phyloP scores from a whole-genome alignment of 805 yeast genomes.

The Lipomyces oligophaga region DNA sequence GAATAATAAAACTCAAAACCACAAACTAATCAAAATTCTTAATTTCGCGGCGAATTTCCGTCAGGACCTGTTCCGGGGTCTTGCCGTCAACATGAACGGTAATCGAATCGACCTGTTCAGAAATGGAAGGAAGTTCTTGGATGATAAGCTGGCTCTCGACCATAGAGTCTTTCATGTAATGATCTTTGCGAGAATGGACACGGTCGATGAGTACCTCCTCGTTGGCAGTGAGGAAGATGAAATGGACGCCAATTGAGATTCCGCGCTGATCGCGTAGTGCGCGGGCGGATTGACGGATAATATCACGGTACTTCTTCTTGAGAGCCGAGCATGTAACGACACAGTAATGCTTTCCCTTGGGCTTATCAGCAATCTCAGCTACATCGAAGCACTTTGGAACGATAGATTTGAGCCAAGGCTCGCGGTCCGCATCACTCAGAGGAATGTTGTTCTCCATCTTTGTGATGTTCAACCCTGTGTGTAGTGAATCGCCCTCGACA shows the following conservation, averaged over 20 bases:
- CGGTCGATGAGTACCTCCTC: constrained; percentile 58
- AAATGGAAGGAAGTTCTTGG: constrained; percentile 27
- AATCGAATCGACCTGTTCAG: constrained; percentile 27
- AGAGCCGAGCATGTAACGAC: constrained; percentile 84
- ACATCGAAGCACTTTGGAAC: constrained; percentile 39
- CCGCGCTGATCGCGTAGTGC: constrained; percentile 26
- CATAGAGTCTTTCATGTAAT: constrained; percentile 65
- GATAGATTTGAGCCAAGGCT: constrained; percentile 76
- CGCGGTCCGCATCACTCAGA: constrained; percentile 81
- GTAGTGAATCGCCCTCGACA: constrained; percentile 73
- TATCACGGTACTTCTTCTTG: constrained; percentile 67
- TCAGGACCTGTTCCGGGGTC: constrained; percentile 17
- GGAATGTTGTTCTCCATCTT: constrained; percentile 85
- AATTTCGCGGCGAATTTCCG: constrained; percentile 5
- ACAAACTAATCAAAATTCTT: not conserved
- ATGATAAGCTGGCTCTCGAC: constrained; percentile 27
- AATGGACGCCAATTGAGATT: constrained; percentile 44
- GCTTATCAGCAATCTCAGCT: constrained; percentile 25
- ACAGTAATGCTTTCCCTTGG: constrained; percentile 33
- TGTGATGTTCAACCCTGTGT: constrained; percentile 50
- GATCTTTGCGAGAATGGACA: constrained; percentile 62
- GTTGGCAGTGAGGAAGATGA: constrained; percentile 65
- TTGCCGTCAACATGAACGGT: constrained; percentile 24
- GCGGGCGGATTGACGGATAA: constrained; percentile 43
- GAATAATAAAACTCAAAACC: not conserved